A percentile compares a stretch with the other conserved stretches of the same genome.
Conservation (phyloP, 352 stramenopile genomes). For the Globisporangium alternatum region DNA sequence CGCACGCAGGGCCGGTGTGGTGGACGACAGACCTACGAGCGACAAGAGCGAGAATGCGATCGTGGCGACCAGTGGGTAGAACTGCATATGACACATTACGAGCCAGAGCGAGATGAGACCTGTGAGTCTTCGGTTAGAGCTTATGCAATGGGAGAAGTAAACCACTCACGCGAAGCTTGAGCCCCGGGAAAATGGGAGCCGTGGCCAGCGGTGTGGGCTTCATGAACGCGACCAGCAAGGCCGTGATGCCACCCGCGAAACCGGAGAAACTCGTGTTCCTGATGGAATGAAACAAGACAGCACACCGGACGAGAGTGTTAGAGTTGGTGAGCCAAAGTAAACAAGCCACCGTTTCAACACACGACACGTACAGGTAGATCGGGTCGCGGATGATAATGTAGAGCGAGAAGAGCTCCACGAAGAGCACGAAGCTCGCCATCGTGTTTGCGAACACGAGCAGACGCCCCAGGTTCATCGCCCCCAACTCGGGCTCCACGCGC, state of each 20-base stretch:
- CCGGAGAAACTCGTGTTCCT: slow-evolving; percentile 74
- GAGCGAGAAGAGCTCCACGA: slow-evolving; percentile 74
- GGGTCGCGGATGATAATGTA: slow-evolving; percentile 84
- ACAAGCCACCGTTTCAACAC: slow-evolving; percentile 5
- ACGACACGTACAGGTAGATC: slow-evolving; percentile 61
- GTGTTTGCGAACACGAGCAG: slow-evolving; percentile 78
- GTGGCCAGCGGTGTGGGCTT: slow-evolving; percentile 65
- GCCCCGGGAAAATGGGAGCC: slow-evolving; percentile 43
- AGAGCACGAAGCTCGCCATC: slow-evolving; percentile 65
- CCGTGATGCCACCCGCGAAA: slow-evolving; percentile 74
- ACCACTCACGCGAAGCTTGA: slow-evolving; percentile 61
- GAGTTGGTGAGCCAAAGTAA: neutral
- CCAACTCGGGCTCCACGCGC: slow-evolving; percentile 75
- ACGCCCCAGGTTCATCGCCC: slow-evolving; percentile 53
- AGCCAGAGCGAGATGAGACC: neutral
- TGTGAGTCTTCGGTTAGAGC: neutral
- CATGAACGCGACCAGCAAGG: slow-evolving; percentile 79
- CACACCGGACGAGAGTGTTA: neutral
- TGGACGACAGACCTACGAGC: slow-evolving; percentile 36
- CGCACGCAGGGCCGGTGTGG: slow-evolving; percentile 33
- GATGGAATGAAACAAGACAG: neutral
- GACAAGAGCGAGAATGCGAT: slow-evolving; percentile 53
- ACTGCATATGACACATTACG: slow-evolving; percentile 26
- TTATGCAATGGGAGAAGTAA: neutral
- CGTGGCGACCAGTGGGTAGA: slow-evolving; percentile 59